Conservation (phyloP, 129 eudicot species). For the Lactuca sativa region DNA sequence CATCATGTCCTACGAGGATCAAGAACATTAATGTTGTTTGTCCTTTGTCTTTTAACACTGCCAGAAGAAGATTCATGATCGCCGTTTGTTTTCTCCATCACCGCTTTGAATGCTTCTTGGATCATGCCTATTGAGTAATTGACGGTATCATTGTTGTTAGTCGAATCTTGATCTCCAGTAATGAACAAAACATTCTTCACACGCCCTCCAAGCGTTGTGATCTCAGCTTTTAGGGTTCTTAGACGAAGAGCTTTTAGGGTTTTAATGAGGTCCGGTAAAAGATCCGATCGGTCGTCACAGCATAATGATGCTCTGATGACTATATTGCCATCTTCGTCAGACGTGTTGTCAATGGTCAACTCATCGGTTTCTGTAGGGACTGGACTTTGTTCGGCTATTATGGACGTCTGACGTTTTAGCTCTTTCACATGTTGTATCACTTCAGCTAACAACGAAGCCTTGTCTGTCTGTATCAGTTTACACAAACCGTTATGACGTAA, state of each 20-base stretch:
- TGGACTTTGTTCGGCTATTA: conserved; percentile 59
- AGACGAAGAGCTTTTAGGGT: conserved; percentile 66
- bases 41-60: conserved; percentile 85
- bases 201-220: conserved; percentile 86
- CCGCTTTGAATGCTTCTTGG: conserved; percentile 87
- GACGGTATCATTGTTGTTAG: conserved; percentile 17
- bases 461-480: conserved; percentile 63
- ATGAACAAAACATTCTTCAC: conserved; percentile 78
- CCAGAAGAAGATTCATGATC: conserved; percentile 66
- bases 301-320: conserved; percentile 82
- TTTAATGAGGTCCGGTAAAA: conserved; percentile 81
- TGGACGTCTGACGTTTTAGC: conserved; percentile 76
- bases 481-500: neutral
- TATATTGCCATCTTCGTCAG: conserved; percentile 58
- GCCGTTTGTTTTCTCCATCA: conserved; percentile 76
- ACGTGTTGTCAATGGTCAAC: conserved; percentile 56
- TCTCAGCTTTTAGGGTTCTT: conserved; percentile 84
- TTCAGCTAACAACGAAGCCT: conserved; percentile 93
- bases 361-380: conserved; percentile 87
- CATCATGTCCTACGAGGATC: conserved; percentile 34
- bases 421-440: conserved; percentile 97
- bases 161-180: conserved; percentile 50
- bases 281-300: conserved; percentile 81
- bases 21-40: conserved; percentile 44
- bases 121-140: conserved; percentile 55